Percentiles rank a stretch among this genome's conserved stretches.
Conservation (phyloP, 108 stramenopile species). For the Cyclotella atomus region DNA sequence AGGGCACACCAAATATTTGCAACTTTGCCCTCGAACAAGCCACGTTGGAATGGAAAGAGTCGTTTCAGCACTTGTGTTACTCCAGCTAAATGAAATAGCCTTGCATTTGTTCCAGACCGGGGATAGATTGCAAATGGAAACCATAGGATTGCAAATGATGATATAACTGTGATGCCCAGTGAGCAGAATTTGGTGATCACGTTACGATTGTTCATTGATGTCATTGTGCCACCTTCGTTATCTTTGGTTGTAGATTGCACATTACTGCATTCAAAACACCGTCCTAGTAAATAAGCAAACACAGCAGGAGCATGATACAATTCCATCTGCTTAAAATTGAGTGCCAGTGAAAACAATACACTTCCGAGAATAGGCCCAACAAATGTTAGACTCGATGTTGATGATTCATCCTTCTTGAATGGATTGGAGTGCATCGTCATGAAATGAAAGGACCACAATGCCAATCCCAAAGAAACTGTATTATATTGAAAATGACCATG, state of each 20-base stretch:
- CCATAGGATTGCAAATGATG: slow-evolving; percentile 76
- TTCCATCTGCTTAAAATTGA: slow-evolving; percentile 98
- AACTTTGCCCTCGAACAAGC: slow-evolving; percentile 96
- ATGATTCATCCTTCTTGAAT: not conserved
- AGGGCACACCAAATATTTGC: slow-evolving; percentile 93
- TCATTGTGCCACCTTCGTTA: not conserved
- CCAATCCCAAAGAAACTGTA: slow-evolving; percentile 84
- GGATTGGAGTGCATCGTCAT: slow-evolving; percentile 47
- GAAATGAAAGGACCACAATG: slow-evolving; percentile 70
- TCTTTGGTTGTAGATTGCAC: too few relatives aligned
- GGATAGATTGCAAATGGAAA: slow-evolving; percentile 66
- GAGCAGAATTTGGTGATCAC: slow-evolving; percentile 30
- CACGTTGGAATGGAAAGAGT: slow-evolving; percentile 92
- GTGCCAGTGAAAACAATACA: slow-evolving; percentile 79
- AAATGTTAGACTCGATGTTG: too few relatives aligned
- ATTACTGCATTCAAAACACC: too few relatives aligned
- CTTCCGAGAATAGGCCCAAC: slow-evolving; percentile 63
- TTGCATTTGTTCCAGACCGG: not conserved
- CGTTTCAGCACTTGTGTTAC: slow-evolving; percentile 67
- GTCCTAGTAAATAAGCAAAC: slow-evolving; percentile 84
- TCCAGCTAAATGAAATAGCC: slow-evolving; percentile 34
- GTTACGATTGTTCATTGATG: not conserved
- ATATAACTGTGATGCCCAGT: slow-evolving; percentile 77
- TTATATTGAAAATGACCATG: slow-evolving; percentile 99
- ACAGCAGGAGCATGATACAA: slow-evolving; percentile 94